Conservation (phyloP, 2,329 filamentous ascomycete genomes). For the Sphaerulina musiva region DNA sequence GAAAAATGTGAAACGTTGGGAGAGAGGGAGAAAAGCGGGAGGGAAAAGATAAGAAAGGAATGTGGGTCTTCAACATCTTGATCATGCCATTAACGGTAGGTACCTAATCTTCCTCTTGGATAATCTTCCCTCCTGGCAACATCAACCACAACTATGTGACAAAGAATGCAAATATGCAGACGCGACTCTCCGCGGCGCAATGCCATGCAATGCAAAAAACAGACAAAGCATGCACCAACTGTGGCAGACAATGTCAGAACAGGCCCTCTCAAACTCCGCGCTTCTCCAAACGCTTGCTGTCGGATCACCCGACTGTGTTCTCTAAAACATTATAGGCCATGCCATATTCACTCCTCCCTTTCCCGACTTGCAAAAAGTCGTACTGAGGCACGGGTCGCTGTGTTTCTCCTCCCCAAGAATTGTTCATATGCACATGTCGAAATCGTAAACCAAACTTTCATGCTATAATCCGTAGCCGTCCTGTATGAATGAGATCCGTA, state of each 20-base stretch:
- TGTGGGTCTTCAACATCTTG: too few species aligned
- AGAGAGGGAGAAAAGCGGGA: too few species aligned
- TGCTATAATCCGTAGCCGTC: not conserved
- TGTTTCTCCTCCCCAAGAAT: slow-evolving; percentile 9
- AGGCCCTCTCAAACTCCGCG: not conserved
- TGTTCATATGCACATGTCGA: slow-evolving; percentile 25
- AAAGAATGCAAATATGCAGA: not conserved
- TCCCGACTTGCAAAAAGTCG: not conserved
- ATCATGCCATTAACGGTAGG: too few species aligned
- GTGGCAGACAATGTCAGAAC: not conserved
- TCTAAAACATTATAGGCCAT: slow-evolving; percentile 8
- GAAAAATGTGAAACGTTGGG: too few species aligned
- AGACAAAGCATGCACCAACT: not conserved
- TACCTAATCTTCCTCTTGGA: too few species aligned
- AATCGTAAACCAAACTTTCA: slow-evolving; percentile 19
- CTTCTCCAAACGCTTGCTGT: not conserved
- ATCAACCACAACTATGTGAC: not conserved
- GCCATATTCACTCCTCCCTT: not conserved
- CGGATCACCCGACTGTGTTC: not conserved
- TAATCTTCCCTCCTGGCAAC: too few species aligned
- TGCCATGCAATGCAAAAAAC: slow-evolving; percentile 3
- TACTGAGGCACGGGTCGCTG: slow-evolving; percentile 1
- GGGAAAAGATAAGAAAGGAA: too few species aligned
- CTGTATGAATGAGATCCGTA: not conserved
- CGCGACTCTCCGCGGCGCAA: too few species aligned